Conservation (phyloP, 1,284 basidiomycete genomes). For the Erythrobasidium hasegawianum region DNA sequence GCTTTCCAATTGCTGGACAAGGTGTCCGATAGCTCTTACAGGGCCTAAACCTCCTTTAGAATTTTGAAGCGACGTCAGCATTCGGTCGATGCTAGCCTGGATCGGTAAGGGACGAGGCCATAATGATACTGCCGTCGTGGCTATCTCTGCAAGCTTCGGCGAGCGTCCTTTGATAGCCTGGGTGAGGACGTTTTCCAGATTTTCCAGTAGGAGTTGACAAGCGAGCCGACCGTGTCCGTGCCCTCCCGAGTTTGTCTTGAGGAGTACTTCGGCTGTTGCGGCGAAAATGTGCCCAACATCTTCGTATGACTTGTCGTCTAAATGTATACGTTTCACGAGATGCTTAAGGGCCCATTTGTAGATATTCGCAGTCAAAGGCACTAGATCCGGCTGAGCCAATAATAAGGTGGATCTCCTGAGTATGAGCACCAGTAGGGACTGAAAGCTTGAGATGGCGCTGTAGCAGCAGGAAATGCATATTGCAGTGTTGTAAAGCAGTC, state of each 20-base stretch:
- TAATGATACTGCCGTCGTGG: too few species aligned
- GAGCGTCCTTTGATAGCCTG: too few species aligned
- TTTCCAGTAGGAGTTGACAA: neutral
- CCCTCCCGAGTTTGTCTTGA: too few species aligned
- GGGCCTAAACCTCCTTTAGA: too few species aligned
- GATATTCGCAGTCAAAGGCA: conserved; percentile 49
- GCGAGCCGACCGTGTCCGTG: too few species aligned
- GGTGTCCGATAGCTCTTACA: too few species aligned
- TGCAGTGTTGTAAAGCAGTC: conserved; percentile 68
- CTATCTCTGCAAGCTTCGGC: too few species aligned
- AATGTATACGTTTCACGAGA: neutral
- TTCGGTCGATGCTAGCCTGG: too few species aligned
- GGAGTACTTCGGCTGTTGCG: neutral
- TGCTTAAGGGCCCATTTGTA: conserved; percentile 23
- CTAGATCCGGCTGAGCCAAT: conserved; percentile 65
- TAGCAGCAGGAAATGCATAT: conserved; percentile 68
- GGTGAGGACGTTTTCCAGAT: conserved; percentile 2
- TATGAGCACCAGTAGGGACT: conserved; percentile 53
- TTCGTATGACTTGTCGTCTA: neutral
- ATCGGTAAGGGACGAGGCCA: too few species aligned
- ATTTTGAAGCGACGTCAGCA: too few species aligned
- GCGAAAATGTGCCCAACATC: neutral
- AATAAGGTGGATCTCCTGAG: conserved; percentile 65
- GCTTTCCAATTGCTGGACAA: too few species aligned
- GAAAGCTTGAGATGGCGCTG: conserved; percentile 54